These are phyloP conservation scores for Lipomyces yamanashiensis DNA, from an alignment of 805 yeast genomes.

Conservation along the genomic window DNA sequence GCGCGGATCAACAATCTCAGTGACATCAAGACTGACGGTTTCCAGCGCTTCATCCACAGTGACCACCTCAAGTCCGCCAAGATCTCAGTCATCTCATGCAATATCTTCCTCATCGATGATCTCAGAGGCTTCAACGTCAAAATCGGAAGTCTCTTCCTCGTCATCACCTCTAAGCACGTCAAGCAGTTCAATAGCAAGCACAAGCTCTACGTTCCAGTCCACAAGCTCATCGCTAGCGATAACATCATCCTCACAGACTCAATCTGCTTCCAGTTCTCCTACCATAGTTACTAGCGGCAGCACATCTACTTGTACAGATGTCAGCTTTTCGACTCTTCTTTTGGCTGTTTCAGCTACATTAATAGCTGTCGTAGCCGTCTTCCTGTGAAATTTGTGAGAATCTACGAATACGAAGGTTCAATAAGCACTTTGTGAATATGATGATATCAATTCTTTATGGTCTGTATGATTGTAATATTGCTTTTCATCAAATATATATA, in stretches of 20 bases:
- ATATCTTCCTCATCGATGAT: not conserved
- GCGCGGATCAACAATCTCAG: slow-evolving; percentile 41
- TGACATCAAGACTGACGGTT: slow-evolving; percentile 37
- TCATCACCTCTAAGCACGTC: not conserved
- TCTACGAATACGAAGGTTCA: no score
- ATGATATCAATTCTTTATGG: not conserved
- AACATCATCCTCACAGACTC: not conserved
- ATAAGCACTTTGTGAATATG: no score
- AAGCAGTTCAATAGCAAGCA: not conserved
- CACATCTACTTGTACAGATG: no score
- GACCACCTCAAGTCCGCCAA: slow-evolving; percentile 1
- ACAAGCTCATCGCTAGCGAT: not conserved
- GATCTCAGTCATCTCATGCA: slow-evolving; percentile 24
- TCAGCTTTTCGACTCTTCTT: no score
- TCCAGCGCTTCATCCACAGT: slow-evolving; percentile 17
- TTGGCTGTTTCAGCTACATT: no score
- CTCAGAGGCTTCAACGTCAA: not conserved
- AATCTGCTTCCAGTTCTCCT: no score
- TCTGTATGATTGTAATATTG: slow-evolving; percentile 2
- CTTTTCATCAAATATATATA: not conserved
- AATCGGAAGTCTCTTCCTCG: not conserved
- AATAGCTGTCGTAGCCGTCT: no score
- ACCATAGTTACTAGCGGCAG: no score
- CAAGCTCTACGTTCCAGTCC: not conserved
- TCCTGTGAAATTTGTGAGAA: no score